Percentiles rank a stretch among this genome's conserved stretches.
Evolutionary conservation across 2,329 filamentous ascomycete species (phyloP).

Genomic region (Colletotrichum sp.): DNA sequence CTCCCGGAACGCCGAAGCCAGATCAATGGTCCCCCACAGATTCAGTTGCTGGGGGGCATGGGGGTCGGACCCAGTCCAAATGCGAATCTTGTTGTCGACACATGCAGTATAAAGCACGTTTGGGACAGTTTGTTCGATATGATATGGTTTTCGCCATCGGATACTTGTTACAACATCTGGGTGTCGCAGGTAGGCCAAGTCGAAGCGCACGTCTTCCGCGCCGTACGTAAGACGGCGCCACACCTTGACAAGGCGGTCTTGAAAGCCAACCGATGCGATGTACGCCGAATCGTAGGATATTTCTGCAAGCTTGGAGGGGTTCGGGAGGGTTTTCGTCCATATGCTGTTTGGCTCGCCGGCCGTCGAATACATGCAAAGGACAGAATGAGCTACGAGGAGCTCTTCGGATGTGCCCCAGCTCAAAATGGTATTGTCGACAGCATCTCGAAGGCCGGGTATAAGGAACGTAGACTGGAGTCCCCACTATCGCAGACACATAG

Average conservation of each 20-base stretch:
- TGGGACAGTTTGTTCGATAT: slow-evolving; percentile 78
- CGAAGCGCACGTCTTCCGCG: slow-evolving; percentile 82
- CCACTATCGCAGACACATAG: slow-evolving; percentile 53
- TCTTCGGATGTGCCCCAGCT: slow-evolving; percentile 92
- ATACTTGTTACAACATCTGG: slow-evolving; percentile 79
- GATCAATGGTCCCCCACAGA: slow-evolving; percentile 82
- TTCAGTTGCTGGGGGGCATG: slow-evolving; percentile 75
- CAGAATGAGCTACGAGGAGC: slow-evolving; percentile 76
- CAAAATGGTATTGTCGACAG: slow-evolving; percentile 53
- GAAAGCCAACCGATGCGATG: slow-evolving; percentile 79
- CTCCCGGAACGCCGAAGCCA: slow-evolving; percentile 71
- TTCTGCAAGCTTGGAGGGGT: slow-evolving; percentile 72
- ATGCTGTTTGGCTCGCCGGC: slow-evolving; percentile 58
- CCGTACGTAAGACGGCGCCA: slow-evolving; percentile 91
- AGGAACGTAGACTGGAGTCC: slow-evolving; percentile 67
- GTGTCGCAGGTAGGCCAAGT: slow-evolving; percentile 89
- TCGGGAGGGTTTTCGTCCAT: slow-evolving; percentile 80
- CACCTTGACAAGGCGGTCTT: slow-evolving; percentile 87
- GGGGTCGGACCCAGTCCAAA: slow-evolving; percentile 82
- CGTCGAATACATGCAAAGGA: slow-evolving; percentile 71
- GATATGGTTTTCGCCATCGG: slow-evolving; percentile 83
- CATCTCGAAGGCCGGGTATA: slow-evolving; percentile 30
- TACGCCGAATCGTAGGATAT: slow-evolving; percentile 89
- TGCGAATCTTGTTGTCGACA: slow-evolving; percentile 76
- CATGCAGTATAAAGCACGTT: slow-evolving; percentile 93